Percentiles rank a stretch among this genome's conserved stretches.
Conservation (phyloP, 106 monocot species). For the Allium fistulosum region DNA sequence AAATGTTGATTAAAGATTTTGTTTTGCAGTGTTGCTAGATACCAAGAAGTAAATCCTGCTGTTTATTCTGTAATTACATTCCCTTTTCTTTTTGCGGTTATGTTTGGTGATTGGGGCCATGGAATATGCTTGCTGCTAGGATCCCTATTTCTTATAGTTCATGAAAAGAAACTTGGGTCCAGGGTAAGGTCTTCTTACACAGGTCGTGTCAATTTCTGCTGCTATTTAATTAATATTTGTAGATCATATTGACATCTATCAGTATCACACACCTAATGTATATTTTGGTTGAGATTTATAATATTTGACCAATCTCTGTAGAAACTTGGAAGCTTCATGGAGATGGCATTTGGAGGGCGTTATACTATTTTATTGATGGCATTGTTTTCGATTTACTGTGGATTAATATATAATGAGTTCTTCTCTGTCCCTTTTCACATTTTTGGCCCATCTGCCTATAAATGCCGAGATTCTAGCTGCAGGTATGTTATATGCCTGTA, state of each 20-base stretch:
- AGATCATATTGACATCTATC: not conserved
- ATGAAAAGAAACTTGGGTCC: conserved; percentile 78
- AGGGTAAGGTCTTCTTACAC: conserved; percentile 32
- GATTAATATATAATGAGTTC: conserved; percentile 93
- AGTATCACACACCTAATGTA: too few relatives aligned
- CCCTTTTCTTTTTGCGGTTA: conserved; percentile 98
- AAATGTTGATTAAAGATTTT: conserved; percentile 2
- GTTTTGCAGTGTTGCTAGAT: conserved; percentile 81
- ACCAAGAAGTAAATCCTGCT: conserved; percentile 96
- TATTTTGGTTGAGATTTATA: not conserved
- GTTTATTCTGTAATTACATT: conserved; percentile 90
- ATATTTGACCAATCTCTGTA: conserved; percentile 15
- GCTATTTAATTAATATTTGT: not conserved
- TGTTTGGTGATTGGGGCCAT: conserved; percentile 99
- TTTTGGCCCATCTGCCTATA: conserved; percentile 91
- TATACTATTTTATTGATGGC: conserved; percentile 95
- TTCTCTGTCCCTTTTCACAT: conserved; percentile 93
- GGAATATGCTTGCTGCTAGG: conserved; percentile 90
- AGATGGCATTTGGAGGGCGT: conserved; percentile 99
- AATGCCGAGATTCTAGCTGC: conserved; percentile 68
- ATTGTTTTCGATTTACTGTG: conserved; percentile 96
- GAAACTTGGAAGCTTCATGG: conserved; percentile 99
- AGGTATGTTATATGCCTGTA: conserved; percentile 34
- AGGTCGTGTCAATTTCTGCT: not conserved
- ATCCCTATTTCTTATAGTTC: conserved; percentile 71